Percentiles rank a stretch among this genome's conserved stretches.
Conservation (phyloP, 2,329 filamentous ascomycete genomes). For the Malbranchea zuffiana region DNA sequence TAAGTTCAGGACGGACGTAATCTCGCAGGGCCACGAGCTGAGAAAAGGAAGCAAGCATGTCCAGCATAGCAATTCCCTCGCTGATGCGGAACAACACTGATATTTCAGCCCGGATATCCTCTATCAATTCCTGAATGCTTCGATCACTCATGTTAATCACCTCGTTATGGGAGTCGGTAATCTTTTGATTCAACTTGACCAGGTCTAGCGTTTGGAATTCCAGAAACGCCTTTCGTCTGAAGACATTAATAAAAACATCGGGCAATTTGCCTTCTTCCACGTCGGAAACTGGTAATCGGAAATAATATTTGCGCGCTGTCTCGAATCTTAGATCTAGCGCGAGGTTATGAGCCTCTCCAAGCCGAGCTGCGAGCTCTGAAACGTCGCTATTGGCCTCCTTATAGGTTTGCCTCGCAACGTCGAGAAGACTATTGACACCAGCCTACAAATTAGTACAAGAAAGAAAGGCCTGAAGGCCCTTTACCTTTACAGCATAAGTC, state of each 20-base stretch:
- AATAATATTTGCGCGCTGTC: slow-evolving; percentile 64
- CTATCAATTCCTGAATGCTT: slow-evolving; percentile 60
- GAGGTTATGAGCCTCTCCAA: slow-evolving; percentile 52
- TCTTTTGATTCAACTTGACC: slow-evolving; percentile 66
- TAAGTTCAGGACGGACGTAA: slow-evolving; percentile 59
- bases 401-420: slow-evolving; percentile 79
- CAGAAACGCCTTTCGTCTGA: slow-evolving; percentile 59
- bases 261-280: slow-evolving; percentile 52
- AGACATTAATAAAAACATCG: slow-evolving; percentile 63
- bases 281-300: slow-evolving; percentile 53
- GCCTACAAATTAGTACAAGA: slow-evolving; percentile 42
- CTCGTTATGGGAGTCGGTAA: slow-evolving; percentile 72
- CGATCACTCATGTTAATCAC: slow-evolving; percentile 72
- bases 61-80: slow-evolving; percentile 74
- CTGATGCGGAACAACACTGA: slow-evolving; percentile 70
- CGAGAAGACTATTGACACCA: slow-evolving; percentile 72
- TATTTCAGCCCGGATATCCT: slow-evolving; percentile 59
- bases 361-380: slow-evolving; percentile 54
- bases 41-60: slow-evolving; percentile 71
- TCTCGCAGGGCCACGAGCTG: slow-evolving; percentile 58
- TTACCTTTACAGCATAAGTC: slow-evolving; percentile 73
- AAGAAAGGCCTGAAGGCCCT: slow-evolving; percentile 5
- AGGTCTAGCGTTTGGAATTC: slow-evolving; percentile 82
- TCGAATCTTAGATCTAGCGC: slow-evolving; percentile 63
- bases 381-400: slow-evolving; percentile 78